Evolutionary conservation across 495 filamentous ascomycete species (phyloP).

Genomic region (Penicillium macrosclerotiorum): DNA sequence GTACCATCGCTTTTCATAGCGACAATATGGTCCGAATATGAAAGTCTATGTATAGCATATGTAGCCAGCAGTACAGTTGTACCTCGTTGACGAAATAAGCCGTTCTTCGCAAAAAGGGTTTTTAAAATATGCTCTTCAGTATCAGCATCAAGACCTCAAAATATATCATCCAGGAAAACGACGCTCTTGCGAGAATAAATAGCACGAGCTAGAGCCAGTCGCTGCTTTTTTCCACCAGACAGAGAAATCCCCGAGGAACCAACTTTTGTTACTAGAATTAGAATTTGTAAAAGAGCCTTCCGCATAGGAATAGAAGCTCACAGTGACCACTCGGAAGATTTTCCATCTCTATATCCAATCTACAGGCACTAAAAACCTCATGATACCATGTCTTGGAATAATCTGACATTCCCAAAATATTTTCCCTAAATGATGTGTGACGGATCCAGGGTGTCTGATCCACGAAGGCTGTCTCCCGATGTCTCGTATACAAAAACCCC

Average conservation of each 20-base stretch:
- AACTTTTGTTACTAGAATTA: no score
- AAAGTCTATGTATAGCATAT: conserved; percentile 12
- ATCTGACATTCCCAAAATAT: conserved; percentile 27
- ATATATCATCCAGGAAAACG: conserved; percentile 46
- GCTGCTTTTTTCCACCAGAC: conserved; percentile 39
- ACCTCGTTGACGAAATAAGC: conserved; percentile 2
- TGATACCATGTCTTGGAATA: conserved; percentile 38
- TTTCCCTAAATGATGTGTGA: conserved; percentile 38
- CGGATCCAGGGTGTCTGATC: conserved; percentile 40
- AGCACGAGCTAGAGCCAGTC: conserved; percentile 44
- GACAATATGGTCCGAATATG: conserved; percentile 5
- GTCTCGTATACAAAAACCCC: conserved; percentile 12
- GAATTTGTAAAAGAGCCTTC: no score
- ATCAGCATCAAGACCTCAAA: conserved; percentile 45
- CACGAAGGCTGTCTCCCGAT: conserved; percentile 31
- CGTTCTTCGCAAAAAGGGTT: conserved; percentile 29
- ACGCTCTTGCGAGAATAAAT: conserved; percentile 40
- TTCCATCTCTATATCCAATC: conserved; percentile 31
- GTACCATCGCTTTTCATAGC: background rate
- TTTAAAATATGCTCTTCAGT: conserved; percentile 47
- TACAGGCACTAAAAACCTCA: conserved; percentile 35
- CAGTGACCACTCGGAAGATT: conserved; percentile 30
- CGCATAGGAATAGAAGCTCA: conserved; percentile 4
- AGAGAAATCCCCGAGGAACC: conserved; percentile 34
- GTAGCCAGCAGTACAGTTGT: conserved; percentile 20